Evolutionary conservation across 225 moss, liverwort and hornwort genomes (phyloP).

Genomic region (Antitrichia curtipendula): DNA sequence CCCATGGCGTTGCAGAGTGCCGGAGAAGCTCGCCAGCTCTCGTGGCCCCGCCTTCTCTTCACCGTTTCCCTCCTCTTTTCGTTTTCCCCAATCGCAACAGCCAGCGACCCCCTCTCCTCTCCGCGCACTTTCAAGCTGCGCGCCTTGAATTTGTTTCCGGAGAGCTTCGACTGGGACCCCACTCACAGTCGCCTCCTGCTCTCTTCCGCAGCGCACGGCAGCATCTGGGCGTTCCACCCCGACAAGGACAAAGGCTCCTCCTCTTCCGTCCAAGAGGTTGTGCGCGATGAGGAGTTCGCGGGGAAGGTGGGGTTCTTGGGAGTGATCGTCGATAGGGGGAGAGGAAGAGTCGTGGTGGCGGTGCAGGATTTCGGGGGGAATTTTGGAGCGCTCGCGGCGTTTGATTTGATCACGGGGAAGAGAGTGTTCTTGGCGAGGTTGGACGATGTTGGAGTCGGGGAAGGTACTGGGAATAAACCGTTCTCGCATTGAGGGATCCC

Average conservation of each 20-base stretch:
- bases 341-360: constrained; percentile 14
- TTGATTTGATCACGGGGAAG: constrained; percentile 35
- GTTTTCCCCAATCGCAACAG: background rate
- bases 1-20: background rate
- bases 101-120: background rate
- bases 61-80: background rate
- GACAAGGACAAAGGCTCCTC: background rate
- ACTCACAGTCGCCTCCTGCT: constrained; percentile 27
- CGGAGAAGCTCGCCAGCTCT: background rate
- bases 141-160: constrained; percentile 28
- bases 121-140: background rate
- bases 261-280: constrained; percentile 25
- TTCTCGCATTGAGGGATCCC: background rate
- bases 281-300: constrained; percentile 24
- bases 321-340: constrained; percentile 16
- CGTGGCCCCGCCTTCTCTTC: background rate
- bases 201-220: constrained; percentile 15
- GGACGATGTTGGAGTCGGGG: background rate
- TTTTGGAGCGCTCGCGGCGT: constrained; percentile 30
- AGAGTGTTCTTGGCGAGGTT: constrained; percentile 21
- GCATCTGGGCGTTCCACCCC: constrained; percentile 10
- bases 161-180: constrained; percentile 59
- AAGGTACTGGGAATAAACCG: background rate
- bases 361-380: background rate
- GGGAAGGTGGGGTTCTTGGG: constrained; percentile 20